phyloP scores from a whole-genome alignment of 2,329 filamentous ascomycete genomes.

The Chaetomium strumarium region DNA sequence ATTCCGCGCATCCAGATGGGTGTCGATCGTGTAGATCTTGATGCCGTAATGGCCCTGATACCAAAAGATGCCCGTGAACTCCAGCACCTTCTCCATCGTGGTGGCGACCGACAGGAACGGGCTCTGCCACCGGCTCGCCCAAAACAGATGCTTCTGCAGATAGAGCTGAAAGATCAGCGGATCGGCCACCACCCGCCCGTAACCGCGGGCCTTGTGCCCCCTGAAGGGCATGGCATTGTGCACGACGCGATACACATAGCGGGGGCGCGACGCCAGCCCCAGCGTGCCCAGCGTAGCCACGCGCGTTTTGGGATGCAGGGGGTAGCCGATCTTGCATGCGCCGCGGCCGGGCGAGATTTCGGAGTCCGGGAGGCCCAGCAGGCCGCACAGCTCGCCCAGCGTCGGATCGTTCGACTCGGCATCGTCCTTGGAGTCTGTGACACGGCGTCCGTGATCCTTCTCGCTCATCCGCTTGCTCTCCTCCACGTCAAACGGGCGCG shows the following conservation, averaged over 20 bases:
- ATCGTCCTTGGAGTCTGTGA: conserved; percentile 25
- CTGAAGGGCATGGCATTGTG: neutral
- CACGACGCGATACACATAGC: neutral
- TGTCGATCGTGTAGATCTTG: too few relatives aligned
- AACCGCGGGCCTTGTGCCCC: neutral
- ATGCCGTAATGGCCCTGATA: too few relatives aligned
- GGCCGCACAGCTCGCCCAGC: too few relatives aligned
- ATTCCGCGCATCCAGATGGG: too few relatives aligned
- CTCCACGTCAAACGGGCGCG: conserved; percentile 47
- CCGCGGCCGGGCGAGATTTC: too few relatives aligned
- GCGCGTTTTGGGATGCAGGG: too few relatives aligned
- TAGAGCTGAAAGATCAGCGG: neutral
- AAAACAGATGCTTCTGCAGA: neutral
- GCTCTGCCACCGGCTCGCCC: neutral
- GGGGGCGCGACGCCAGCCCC: neutral
- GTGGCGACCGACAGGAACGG: neutral
- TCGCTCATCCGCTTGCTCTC: conserved; percentile 77
- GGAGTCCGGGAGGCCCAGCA: too few relatives aligned
- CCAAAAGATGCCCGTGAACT: neutral
- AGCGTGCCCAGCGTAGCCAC: too few relatives aligned
- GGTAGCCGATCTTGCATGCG: neutral
- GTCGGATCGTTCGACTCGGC: too few relatives aligned
- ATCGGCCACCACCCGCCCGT: neutral
- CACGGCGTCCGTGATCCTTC: conserved; percentile 62
- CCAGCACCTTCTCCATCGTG: neutral